Base-by-base conservation (phyloP, 2,329 filamentous ascomycete species). In the Seiridium cupressi region DNA sequence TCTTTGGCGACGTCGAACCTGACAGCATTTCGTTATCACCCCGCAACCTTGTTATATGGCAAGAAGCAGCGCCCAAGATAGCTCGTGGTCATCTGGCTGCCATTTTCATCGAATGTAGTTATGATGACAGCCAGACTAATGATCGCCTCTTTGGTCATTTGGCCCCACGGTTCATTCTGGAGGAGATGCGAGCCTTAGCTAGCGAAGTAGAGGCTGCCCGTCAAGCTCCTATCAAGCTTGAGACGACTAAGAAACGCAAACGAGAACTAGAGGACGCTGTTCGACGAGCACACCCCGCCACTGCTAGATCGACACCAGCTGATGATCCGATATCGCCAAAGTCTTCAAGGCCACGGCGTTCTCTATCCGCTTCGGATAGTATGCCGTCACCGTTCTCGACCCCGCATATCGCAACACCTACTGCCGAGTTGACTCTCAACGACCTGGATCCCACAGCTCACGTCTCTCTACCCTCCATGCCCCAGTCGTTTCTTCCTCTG, bases 41-140 rank as follows among this genome's bases (percentile, higher is more conserved):
- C 1, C 87, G 93, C 32, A 98, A 95, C 65, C 77, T 83, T n/a
- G 80, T 81, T 11, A 87, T 99, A 11, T 99, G 95, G 95, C 84
- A 86, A 65, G 91, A 95, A 69, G 94, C 94, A 0, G 94, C 93
- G 0, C 89, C 89, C 7, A 97, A 96, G 71, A 87, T 99, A 34
- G 89, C 82, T 0, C 77, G 81, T 0, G 91, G 92, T 1, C 81
- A 83, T 3, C 81, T 99, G 0, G 84, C 82, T 0, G 94, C 89
- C 9, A 90, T 99, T 10, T 94, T 98, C 70, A 96, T 99, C 67
- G 95, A 99, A 78, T 98, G 94, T 74, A 96, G 92, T 63, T 99
- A 94, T 73, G 90, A 92, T 62, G 89, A 97, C 72, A 85, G 85
- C 6, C 89, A 93, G 68, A 82, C 86, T 31, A 88, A 95, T 62